These are phyloP conservation scores for Friedmanniomyces simplex DNA, from an alignment of 495 filamentous ascomycete species.

Conservation along the genomic window DNA sequence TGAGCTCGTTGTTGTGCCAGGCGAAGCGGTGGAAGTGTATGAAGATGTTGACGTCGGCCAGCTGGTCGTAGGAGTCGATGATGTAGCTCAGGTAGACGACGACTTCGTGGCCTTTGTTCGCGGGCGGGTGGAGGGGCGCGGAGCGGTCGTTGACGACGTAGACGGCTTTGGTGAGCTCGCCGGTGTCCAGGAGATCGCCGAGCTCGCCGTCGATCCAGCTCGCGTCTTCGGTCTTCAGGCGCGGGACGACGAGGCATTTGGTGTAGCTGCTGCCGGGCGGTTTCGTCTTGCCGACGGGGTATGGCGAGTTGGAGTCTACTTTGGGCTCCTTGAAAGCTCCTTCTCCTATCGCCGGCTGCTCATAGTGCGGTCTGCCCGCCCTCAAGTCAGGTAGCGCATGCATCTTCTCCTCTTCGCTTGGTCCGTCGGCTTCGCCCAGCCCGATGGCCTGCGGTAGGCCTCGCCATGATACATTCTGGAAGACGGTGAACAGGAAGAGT, in stretches of 20 bases:
- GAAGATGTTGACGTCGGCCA: constrained; percentile 60
- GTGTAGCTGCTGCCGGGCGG: constrained; percentile 31
- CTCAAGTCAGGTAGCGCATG: constrained; percentile 7
- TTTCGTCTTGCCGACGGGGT: constrained; percentile 18
- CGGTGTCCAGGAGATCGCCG: constrained; percentile 31
- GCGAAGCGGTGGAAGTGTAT: constrained; percentile 57
- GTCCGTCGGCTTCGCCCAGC: constrained; percentile 8
- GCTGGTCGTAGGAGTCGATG: constrained; percentile 57
- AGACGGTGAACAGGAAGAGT: constrained; percentile 7
- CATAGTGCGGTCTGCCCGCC: neutral
- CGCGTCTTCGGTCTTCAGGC: constrained; percentile 45
- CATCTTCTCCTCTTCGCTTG: constrained; percentile 7
- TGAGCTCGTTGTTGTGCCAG: constrained; percentile 52
- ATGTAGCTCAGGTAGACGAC: constrained; percentile 66
- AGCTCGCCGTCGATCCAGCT: constrained; percentile 50
- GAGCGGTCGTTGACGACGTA: constrained; percentile 55
- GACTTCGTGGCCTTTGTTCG: constrained; percentile 69
- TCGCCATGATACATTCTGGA: constrained; percentile 11
- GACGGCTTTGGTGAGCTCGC: constrained; percentile 42
- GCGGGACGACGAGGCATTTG: constrained; percentile 48
- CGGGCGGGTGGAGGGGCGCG: constrained; percentile 52
- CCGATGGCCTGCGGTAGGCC: constrained; percentile 9
- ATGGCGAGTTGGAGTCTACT: constrained; percentile 11
- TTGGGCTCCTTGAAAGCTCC: constrained; percentile 17
- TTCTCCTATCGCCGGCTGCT: neutral